phyloP scores from a whole-genome alignment of 768 basidiomycete species.

The Mycena rosella region DNA sequence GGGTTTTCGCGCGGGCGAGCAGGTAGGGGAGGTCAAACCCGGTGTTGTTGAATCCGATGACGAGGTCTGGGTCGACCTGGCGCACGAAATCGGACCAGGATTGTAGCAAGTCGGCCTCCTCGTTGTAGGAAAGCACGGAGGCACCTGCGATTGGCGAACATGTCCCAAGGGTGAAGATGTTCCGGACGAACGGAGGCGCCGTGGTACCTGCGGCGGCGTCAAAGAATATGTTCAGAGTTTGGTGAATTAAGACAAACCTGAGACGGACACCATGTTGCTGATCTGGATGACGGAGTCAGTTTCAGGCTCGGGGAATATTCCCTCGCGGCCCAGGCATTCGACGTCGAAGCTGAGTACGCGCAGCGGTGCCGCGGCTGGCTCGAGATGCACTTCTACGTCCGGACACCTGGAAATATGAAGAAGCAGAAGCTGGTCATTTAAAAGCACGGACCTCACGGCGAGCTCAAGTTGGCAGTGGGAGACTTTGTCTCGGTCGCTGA shows the following conservation, averaged over 20 bases:
- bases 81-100: constrained; percentile 34
- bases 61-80: constrained; percentile 35
- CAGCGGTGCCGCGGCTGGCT: neutral
- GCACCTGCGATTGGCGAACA: constrained; percentile 33
- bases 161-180: constrained; percentile 31
- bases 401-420: neutral
- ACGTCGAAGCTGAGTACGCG: constrained; percentile 28
- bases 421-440: too few species aligned
- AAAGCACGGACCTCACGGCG: neutral
- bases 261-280: constrained; percentile 33
- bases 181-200: constrained; percentile 24
- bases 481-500: neutral
- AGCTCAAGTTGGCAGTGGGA: constrained; percentile 19
- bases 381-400: constrained; percentile 5
- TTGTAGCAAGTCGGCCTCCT: constrained; percentile 25
- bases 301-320: constrained; percentile 14
- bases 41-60: constrained; percentile 37
- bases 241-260: constrained; percentile 12
- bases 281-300: constrained; percentile 37
- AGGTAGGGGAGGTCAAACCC: constrained; percentile 37
- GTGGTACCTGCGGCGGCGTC: constrained; percentile 13
- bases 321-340: constrained; percentile 14
- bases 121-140: constrained; percentile 12
- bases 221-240: neutral
- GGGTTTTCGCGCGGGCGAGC: constrained; percentile 29